Conservation (phyloP, 176 grass and related monocot species). For the Eragrostis curvula region DNA sequence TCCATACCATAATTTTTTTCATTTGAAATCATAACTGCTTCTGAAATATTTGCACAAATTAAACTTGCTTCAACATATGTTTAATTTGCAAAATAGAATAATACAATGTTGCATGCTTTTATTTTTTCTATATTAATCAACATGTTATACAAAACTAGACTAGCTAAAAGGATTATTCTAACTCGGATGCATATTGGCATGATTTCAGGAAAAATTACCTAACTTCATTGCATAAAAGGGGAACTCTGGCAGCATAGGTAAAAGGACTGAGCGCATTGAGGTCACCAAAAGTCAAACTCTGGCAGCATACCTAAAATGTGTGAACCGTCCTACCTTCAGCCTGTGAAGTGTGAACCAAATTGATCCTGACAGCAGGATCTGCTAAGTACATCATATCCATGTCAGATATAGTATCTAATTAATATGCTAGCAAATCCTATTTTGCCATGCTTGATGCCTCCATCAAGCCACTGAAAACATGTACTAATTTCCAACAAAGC, state of each 20-base stretch:
- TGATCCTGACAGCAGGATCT: not conserved
- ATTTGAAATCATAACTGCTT: no score
- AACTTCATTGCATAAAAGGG: not conserved
- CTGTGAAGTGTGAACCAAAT: not conserved
- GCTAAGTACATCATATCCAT: not conserved
- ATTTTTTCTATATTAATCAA: no score
- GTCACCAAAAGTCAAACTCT: not conserved
- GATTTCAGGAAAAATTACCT: conserved; percentile 35
- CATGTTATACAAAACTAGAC: no score
- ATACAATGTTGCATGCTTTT: no score
- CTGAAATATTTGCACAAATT: no score
- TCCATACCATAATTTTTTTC: no score
- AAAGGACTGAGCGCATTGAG: not conserved
- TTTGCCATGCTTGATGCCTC: not conserved
- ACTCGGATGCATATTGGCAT: no score
- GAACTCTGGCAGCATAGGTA: not conserved
- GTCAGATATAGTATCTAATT: not conserved
- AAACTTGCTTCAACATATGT: no score
- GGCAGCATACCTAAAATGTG: not conserved
- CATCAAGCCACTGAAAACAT: not conserved
- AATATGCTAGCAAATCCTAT: no score
- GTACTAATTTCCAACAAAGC: not conserved
- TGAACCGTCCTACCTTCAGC: not conserved
- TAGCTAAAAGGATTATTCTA: no score
- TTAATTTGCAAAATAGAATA: no score